Evolutionary conservation across 2,329 filamentous ascomycete genomes (phyloP).

Genomic region (Chrysoporthe cubensis): DNA sequence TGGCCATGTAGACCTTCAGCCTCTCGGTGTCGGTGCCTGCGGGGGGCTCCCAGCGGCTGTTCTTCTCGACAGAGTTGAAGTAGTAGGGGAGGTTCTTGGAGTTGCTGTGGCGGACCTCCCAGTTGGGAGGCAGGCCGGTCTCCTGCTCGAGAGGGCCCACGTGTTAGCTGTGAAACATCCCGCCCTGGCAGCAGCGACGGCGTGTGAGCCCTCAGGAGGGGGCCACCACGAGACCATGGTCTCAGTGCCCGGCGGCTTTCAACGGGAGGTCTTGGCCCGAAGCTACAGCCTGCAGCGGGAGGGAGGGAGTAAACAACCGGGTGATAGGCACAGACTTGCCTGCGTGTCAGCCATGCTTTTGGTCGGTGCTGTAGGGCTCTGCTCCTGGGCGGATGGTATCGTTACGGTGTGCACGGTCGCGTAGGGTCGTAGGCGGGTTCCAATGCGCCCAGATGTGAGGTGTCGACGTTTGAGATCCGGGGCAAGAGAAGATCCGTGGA

Average conservation of each 20-base stretch:
- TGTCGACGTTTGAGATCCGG: conserved; percentile 10
- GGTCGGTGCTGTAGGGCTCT: not conserved
- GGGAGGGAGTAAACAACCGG: conserved; percentile 15
- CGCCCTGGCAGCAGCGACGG: not conserved
- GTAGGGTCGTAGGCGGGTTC: not conserved
- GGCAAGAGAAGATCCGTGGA: not conserved
- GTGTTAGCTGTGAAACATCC: not conserved
- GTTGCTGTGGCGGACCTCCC: conserved; percentile 98
- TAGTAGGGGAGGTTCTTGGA: conserved; percentile 99
- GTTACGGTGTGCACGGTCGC: not conserved
- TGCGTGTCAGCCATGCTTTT: conserved; percentile 26
- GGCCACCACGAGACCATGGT: not conserved
- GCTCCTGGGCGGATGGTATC: not conserved
- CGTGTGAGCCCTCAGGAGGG: not conserved
- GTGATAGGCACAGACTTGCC: conserved; percentile 13
- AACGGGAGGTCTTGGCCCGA: not conserved
- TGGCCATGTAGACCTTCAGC: conserved; percentile 92
- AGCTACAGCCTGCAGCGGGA: not conserved
- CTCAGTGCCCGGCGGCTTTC: too few species aligned
- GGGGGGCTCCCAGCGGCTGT: conserved; percentile 95
- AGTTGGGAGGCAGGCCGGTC: conserved; percentile 80
- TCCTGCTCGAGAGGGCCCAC: conserved; percentile 56
- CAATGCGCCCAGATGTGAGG: not conserved
- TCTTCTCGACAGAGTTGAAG: conserved; percentile 85
- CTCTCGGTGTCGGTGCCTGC: conserved; percentile 85